Base-by-base conservation (phyloP, 345 rosid genomes). In the Aurinia saxatilis region DNA sequence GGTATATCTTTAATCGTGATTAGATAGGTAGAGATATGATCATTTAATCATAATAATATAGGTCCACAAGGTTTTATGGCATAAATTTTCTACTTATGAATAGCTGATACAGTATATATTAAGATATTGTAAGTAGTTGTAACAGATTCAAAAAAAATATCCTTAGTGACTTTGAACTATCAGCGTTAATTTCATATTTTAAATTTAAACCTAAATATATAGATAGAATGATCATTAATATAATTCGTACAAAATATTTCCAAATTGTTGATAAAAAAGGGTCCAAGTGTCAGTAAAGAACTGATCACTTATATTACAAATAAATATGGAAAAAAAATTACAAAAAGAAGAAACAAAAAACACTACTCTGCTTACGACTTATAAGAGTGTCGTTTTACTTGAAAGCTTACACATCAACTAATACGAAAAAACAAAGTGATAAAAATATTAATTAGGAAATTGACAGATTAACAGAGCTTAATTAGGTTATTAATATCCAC, bases 321-420 rank as follows among this genome's bases (percentile, higher is more conserved):
- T n/a, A 36, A 49, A 7, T 29, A 19, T 19, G 61, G 35, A 35
- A 44, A 33, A n/a, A 0, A 57, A 13, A 4, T 46, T 38, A 38
- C 10, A n/a, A 10, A 30, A 10, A 25, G 1, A 8, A 36, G 15
- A 13, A 10, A 14, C 1, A 25, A 12, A 53, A 23, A 15, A 44
- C 40, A 23, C 8, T 3, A 35, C 4, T 19, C 50, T 59, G 54
- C 37, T 51, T 50, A 23, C 53, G 12, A 34, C n/a, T 52, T 13
- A 4, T 14, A 6, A 16, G 47, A 16, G 47, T 45, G 55, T 59
- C 18, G 14, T 23, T 31, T 48, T 38, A 49, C 47, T 9, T 50
- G 73, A 68, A 68, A 68, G 33, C 55, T 60, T 15, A 60, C 67
- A 12, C 41, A 12, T 62, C 69, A 70, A 63, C 74, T 48, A 63